Percentiles rank a stretch among this genome's conserved stretches.
These are phyloP conservation scores for Nyssa sinensis DNA, from an alignment of 148 eudicot genomes.

Conservation along the genomic window DNA sequence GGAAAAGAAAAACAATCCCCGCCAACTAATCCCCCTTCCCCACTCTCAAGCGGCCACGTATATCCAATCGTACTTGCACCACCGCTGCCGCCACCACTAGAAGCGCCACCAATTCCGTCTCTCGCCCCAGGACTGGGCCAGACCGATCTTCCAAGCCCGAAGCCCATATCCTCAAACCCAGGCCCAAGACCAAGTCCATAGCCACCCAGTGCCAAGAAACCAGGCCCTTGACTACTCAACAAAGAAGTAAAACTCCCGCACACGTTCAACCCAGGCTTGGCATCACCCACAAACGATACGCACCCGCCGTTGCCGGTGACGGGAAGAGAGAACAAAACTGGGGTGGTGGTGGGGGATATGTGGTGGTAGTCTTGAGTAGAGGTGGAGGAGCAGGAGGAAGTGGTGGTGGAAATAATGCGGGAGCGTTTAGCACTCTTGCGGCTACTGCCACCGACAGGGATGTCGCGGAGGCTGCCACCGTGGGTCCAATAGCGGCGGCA, in stretches of 20 bases:
- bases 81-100: conserved; percentile 14
- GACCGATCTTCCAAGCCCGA: conserved; percentile 38
- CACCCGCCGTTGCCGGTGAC: conserved; percentile 17
- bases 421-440: conserved; percentile 68
- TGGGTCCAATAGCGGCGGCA: conserved; percentile 90
- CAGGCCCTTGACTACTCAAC: conserved; percentile 31
- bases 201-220: conserved; percentile 51
- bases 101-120: conserved; percentile 15
- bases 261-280: conserved; percentile 8
- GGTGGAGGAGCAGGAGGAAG: conserved; percentile 9
- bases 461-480: conserved; percentile 76
- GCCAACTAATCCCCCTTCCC: conserved; percentile 31
- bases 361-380: conserved; percentile 18
- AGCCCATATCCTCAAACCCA: conserved; percentile 35
- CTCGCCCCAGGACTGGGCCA: conserved; percentile 39
- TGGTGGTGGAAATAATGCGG: conserved; percentile 27
- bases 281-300: conserved; percentile 6
- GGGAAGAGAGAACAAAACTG: conserved; percentile 7
- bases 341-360: conserved; percentile 2
- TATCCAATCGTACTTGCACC: conserved; percentile 21
- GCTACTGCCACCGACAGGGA: conserved; percentile 71
- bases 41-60: conserved; percentile 65
- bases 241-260: conserved; percentile 52
- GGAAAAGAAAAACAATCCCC: conserved; percentile 51
- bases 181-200: conserved; percentile 49